Evolutionary conservation across 2,329 filamentous ascomycete genomes (phyloP).

Genomic region (Colletotrichum lini): DNA sequence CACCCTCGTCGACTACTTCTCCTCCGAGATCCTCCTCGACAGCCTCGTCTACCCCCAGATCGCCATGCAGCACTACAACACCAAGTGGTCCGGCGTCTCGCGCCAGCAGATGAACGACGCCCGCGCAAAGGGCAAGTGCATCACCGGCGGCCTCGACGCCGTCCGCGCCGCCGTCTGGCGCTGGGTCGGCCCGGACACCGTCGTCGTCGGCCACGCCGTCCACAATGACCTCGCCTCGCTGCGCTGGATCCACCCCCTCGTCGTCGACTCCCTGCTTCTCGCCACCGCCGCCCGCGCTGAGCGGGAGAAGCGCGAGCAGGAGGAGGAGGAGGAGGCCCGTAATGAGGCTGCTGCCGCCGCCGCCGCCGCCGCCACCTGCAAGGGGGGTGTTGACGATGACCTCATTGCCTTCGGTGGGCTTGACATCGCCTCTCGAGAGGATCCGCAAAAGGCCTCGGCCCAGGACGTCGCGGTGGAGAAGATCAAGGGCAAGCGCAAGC

Average conservation of each 20-base stretch:
- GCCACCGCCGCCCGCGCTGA: slow-evolving; percentile 45
- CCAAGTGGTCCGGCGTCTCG: slow-evolving; percentile 64
- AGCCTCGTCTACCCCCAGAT: slow-evolving; percentile 63
- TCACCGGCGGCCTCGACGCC: slow-evolving; percentile 56
- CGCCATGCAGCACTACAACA: slow-evolving; percentile 64
- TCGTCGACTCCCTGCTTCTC: slow-evolving; percentile 62
- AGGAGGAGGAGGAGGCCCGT: slow-evolving; percentile 38
- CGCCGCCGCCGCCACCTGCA: background rate
- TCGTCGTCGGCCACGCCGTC: slow-evolving; percentile 64
- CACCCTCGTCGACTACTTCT: slow-evolving; percentile 66
- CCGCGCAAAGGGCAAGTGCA: slow-evolving; percentile 48
- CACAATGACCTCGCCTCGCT: slow-evolving; percentile 59
- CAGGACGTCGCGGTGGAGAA: slow-evolving; percentile 36
- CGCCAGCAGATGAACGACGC: slow-evolving; percentile 55
- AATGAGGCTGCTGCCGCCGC: slow-evolving; percentile 9
- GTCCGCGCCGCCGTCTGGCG: slow-evolving; percentile 60
- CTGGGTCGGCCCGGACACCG: slow-evolving; percentile 61
- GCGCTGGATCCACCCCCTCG: slow-evolving; percentile 61
- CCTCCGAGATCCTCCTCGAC: slow-evolving; percentile 63
- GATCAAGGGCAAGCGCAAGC: slow-evolving; percentile 33
- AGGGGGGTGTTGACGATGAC: background rate
- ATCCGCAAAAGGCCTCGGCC: background rate
- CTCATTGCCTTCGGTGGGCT: slow-evolving; percentile 33
- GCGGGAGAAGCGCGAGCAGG: slow-evolving; percentile 37
- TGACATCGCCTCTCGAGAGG: background rate